phyloP scores from a whole-genome alignment of 768 basidiomycete species.

The Phanerochaete carnosa region DNA sequence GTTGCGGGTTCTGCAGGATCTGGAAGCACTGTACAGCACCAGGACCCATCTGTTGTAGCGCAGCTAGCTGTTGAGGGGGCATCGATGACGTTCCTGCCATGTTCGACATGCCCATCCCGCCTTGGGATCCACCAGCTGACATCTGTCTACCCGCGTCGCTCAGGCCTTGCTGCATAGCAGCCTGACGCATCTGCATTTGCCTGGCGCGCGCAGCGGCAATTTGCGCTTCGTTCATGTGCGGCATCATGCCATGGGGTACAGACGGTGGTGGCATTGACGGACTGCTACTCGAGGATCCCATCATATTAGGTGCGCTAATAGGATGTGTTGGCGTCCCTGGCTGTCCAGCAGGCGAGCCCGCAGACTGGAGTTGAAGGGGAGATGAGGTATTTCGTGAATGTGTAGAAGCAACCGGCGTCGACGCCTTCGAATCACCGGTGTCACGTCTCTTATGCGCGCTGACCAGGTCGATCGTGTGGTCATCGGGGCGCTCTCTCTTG shows the following conservation, averaged over 20 bases:
- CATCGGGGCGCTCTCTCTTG: constrained; percentile 64
- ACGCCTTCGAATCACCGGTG: constrained; percentile 57
- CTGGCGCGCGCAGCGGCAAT: constrained; percentile 31
- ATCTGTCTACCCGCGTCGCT: constrained; percentile 18
- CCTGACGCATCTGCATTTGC: constrained; percentile 34
- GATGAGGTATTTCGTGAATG: constrained; percentile 14
- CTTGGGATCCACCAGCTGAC: constrained; percentile 10
- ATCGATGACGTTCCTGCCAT: constrained; percentile 16
- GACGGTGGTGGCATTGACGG: constrained; percentile 29
- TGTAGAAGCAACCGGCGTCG: constrained; percentile 30
- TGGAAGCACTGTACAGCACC: constrained; percentile 41
- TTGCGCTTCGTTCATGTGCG: constrained; percentile 28
- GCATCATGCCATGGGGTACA: constrained; percentile 26
- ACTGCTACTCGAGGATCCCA: constrained; percentile 14
- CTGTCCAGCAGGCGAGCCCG: constrained; percentile 10
- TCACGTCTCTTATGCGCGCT: constrained; percentile 60
- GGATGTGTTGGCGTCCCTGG: constrained; percentile 14
- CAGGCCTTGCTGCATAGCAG: constrained; percentile 15
- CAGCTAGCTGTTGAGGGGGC: constrained; percentile 16
- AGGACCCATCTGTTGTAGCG: constrained; percentile 24
- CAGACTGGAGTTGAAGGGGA: constrained; percentile 8
- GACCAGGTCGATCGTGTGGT: constrained; percentile 31
- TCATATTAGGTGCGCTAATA: constrained; percentile 8
- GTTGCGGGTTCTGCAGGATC: constrained; percentile 50
- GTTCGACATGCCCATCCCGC: constrained; percentile 9